A percentile compares a stretch with the other conserved stretches of the same genome.
Conservation (phyloP, 169 alveolate genomes). For the Plasmodium ovale region DNA sequence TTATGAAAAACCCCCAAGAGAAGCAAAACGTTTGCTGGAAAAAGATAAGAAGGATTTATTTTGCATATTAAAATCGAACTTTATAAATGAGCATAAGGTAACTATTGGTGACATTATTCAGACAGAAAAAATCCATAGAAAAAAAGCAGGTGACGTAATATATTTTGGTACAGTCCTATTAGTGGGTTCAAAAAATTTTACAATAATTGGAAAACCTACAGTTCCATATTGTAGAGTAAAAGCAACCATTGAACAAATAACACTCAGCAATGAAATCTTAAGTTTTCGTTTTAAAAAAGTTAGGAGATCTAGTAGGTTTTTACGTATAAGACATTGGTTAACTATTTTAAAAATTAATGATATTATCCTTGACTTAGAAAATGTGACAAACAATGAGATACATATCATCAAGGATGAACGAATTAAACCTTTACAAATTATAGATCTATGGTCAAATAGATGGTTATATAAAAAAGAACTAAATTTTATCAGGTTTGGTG, state of each 20-base stretch:
- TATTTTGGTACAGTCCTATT: constrained; percentile 90
- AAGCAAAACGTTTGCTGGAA: constrained; percentile 55
- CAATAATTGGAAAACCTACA: constrained; percentile 92
- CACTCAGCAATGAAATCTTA: constrained; percentile 88
- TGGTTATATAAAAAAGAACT: constrained; percentile 89
- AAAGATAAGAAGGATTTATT: constrained; percentile 72
- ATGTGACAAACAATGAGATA: constrained; percentile 42
- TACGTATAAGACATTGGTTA: constrained; percentile 90
- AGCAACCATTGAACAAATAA: constrained; percentile 91
- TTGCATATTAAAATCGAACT: constrained; percentile 84
- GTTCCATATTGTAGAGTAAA: constrained; percentile 90
- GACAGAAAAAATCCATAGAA: constrained; percentile 87
- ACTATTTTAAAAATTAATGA: constrained; percentile 87
- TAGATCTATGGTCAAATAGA: constrained; percentile 91
- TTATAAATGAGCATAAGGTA: constrained; percentile 84
- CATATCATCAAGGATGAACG: too few species aligned
- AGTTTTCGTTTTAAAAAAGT: constrained; percentile 89
- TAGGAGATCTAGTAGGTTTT: constrained; percentile 87
- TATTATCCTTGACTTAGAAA: constrained; percentile 81
- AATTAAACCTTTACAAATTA: constrained; percentile 79
- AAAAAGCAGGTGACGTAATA: constrained; percentile 87
- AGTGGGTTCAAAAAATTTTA: constrained; percentile 89
- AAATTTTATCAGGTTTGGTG: constrained; percentile 79
- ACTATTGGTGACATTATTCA: constrained; percentile 91
- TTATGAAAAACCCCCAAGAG: constrained; percentile 80